Base-by-base conservation (phyloP, 768 basidiomycete species). In the Gymnopilus junonius region DNA sequence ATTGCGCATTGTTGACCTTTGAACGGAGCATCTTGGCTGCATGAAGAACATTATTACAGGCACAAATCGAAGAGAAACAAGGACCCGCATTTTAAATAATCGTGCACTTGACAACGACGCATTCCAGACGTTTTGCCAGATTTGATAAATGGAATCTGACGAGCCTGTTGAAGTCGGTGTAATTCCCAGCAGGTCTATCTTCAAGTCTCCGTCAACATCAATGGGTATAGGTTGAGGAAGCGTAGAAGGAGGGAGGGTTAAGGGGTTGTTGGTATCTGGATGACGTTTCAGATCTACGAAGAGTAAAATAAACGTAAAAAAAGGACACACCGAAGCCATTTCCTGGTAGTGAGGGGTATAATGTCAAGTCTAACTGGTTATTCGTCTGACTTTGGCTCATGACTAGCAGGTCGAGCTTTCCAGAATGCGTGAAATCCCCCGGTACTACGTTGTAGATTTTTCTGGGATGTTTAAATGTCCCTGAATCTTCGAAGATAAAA, bases 341-440 rank as follows among this genome's bases (percentile, higher is more conserved):
- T 25, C 76, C 76, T 2, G 84, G 75, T 35, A 83, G 75, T 7
- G 92, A 91, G 17, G 85, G 77, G 74, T 95, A 96, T 8, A 98
- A 72, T 14, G 79, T 79, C 77, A 97, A 83, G 31, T 89, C 86
- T 35, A 94, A 74, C 59, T 84, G 85, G 64, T 70, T 80, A 55
- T 67, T 80, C 43, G 69, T 79, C 54, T 71, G 74, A 65, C 83
- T 82, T 59, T 87, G 80, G 43, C 89, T 86, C 92, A 98, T 95
- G 48, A 99, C 86, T 1, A 99, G 85, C 1, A 97, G 71, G 75
- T 99, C 97, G 4, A 99, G 83, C 68, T 87, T 89, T 31, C 97
- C 97, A 60, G 95, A 91, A 71, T 95, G 92, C 25, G 95, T 92
- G 71, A 92, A 97, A 77, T 99, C 97, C 21, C 93, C 94, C 0